Base-by-base conservation (phyloP, 2,329 filamentous ascomycete genomes). In the Arthroderma uncinatum region DNA sequence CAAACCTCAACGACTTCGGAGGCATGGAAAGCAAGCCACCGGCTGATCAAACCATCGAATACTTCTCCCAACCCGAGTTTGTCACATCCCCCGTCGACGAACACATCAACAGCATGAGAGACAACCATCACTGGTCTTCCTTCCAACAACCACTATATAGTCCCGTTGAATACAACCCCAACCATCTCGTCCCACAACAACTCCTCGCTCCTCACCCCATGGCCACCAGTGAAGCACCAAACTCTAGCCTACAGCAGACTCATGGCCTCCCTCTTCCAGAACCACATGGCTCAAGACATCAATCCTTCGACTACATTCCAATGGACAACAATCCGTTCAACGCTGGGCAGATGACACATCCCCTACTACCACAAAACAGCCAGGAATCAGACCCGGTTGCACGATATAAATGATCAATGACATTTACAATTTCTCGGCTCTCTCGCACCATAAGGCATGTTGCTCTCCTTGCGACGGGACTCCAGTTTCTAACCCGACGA, bases 111-210 rank as follows among this genome's bases (percentile, higher is more conserved):
- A 30, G 16, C 44, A 34, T 53, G 5, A 34, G 50, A 21, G 34
- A 53, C 9, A 12, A n/a, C 28, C 50, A 53, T 34, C 53, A 39
- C 23, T 55, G 53, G 53, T 39, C 53, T 10, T 42, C 53, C 12
- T 55, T 55, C 53, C 34, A 55, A 30, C 53, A 34, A 19, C 50
- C 53, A n/a, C 30, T 42, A 25, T 55, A 55, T n/a, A 55, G 53
- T 23, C 34, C 34, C 21, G 37, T 55, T 5, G 53, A 30, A 39
- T 55, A 55, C 23, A 42, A 12, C 8, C 9, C 16, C 21, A 40
- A 34, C 10, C 50, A 53, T 8, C 36, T 55, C 23, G 53, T 55
- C 6, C 53, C 53, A 2, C 50, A 53, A 23, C 53, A 40, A 12
- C 19, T 55, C 16, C 50, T 53, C 14, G 25, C 30, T 25, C 28